These are phyloP conservation scores for Limonium bicolor DNA, from an alignment of 148 eudicot genomes.

Conservation along the genomic window DNA sequence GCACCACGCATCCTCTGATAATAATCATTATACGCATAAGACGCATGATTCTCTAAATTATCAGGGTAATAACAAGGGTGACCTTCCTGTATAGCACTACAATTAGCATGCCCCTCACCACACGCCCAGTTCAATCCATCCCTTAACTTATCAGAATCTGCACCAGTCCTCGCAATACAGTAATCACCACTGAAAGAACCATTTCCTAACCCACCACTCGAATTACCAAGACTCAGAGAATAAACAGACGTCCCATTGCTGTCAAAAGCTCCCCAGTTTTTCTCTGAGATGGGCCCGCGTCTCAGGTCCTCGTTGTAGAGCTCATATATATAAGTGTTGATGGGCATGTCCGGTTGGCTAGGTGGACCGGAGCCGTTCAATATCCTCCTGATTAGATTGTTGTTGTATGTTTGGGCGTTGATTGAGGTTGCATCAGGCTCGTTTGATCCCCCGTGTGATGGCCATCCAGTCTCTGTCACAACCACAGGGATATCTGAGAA, in stretches of 20 bases:
- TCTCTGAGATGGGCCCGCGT: conserved; percentile 69
- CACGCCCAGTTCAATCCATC: conserved; percentile 90
- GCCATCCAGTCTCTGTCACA: conserved; percentile 96
- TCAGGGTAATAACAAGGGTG: conserved; percentile 65
- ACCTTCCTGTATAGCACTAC: conserved; percentile 73
- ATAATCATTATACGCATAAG: conserved; percentile 89
- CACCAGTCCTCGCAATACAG: conserved; percentile 57
- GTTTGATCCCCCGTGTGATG: conserved; percentile 59
- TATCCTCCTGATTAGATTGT: conserved; percentile 61
- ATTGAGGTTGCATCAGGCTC: conserved; percentile 70
- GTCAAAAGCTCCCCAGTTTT: conserved; percentile 59
- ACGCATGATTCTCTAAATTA: conserved; percentile 76
- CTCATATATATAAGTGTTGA: conserved; percentile 77
- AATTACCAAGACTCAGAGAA: conserved; percentile 31
- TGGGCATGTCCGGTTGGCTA: conserved; percentile 57
- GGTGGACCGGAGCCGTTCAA: conserved; percentile 81
- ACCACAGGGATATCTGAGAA: conserved; percentile 63
- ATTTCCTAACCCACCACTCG: conserved; percentile 27
- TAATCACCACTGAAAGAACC: conserved; percentile 32
- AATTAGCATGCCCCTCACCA: conserved; percentile 78
- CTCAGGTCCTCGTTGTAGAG: conserved; percentile 70
- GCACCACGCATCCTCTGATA: conserved; percentile 61
- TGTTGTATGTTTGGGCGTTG: conserved; percentile 59
- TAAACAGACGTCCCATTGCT: conserved; percentile 63
- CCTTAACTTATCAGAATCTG: conserved; percentile 40